Evolutionary conservation across 345 rosid species (phyloP).

Genomic region (Eucalyptus erythrocorys): DNA sequence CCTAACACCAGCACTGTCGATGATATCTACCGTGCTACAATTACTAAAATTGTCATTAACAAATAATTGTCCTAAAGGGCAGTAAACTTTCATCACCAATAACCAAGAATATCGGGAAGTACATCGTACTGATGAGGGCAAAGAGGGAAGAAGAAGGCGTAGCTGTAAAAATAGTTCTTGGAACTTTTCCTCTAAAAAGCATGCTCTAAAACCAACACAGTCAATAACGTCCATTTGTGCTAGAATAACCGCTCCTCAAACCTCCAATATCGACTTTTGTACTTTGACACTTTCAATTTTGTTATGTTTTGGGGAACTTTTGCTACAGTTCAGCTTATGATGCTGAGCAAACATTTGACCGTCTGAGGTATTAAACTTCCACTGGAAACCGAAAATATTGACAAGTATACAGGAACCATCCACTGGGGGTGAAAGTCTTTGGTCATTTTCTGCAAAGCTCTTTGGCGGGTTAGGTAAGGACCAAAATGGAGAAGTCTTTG

Average conservation of each 20-base stretch:
- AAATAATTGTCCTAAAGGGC: background rate
- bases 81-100: background rate
- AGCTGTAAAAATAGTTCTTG: background rate
- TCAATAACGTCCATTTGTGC: background rate
- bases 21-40: background rate
- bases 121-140: background rate
- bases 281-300: background rate
- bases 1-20: background rate
- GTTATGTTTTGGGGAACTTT: background rate
- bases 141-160: background rate
- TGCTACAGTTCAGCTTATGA: background rate
- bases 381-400: background rate
- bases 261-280: background rate
- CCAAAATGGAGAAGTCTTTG: background rate
- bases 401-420: background rate
- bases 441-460: background rate
- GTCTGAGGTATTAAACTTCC: background rate
- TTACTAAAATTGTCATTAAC: background rate
- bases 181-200: background rate
- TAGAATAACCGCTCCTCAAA: background rate
- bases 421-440: background rate
- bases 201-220: background rate
- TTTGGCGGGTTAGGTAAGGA: background rate
- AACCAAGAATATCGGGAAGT: background rate
- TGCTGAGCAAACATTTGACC: background rate